Conservation (phyloP, 495 filamentous ascomycete species). For the Hypoxylon fragiforme region DNA sequence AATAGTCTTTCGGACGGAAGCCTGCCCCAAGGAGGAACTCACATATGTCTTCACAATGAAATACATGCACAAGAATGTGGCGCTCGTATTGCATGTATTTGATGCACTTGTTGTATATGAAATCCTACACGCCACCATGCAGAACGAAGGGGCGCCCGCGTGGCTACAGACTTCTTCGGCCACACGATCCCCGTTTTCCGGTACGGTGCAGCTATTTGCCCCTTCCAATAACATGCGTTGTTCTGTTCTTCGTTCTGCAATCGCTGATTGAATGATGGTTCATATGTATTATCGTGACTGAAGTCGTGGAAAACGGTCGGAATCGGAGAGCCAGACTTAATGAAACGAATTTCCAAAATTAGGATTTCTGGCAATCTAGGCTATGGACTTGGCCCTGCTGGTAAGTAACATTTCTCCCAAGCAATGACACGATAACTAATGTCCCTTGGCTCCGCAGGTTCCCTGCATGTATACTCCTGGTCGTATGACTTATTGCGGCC, state of each 20-base stretch:
- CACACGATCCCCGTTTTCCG: slow-evolving; percentile 8
- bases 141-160: background rate
- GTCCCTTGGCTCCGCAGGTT: background rate
- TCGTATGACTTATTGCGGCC: too few relatives aligned
- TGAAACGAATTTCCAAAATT: too few relatives aligned
- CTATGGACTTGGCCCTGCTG: background rate
- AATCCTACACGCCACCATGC: slow-evolving; percentile 15
- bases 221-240: slow-evolving; percentile 14
- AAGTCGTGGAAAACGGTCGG: too few relatives aligned
- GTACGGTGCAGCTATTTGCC: slow-evolving; percentile 6
- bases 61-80: slow-evolving; percentile 6
- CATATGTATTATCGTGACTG: too few relatives aligned
- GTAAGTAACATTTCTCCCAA: slow-evolving; percentile 5
- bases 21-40: background rate
- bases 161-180: slow-evolving; percentile 8
- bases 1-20: too few relatives aligned
- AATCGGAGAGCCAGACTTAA: too few relatives aligned
- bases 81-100: slow-evolving; percentile 8
- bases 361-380: too few relatives aligned
- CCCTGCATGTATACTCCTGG: background rate
- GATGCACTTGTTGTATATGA: slow-evolving; percentile 9
- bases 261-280: too few relatives aligned
- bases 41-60: slow-evolving; percentile 4
- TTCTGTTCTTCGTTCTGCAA: too few relatives aligned
- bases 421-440: slow-evolving; percentile 16